Percentiles rank a stretch among this genome's conserved stretches.
These are phyloP conservation scores for Linum tenue DNA, from an alignment of 345 rosid species.

Conservation along the genomic window DNA sequence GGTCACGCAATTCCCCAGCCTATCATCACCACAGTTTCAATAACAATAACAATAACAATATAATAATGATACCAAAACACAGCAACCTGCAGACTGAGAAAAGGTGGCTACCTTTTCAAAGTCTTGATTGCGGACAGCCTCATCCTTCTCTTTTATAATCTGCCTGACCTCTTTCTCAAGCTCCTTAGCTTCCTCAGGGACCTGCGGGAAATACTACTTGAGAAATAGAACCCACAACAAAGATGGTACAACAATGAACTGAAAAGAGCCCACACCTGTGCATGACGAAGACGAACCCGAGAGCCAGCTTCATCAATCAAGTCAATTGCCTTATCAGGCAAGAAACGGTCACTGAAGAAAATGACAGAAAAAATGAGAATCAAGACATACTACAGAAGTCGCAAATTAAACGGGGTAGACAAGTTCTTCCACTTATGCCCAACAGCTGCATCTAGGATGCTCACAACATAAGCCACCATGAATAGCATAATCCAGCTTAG, in stretches of 20 bases:
- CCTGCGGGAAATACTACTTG: conserved; percentile 28
- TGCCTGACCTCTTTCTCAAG: conserved; percentile 92
- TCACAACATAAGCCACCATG: not conserved
- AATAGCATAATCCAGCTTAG: not conserved
- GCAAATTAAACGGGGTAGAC: not conserved
- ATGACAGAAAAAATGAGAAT: not conserved
- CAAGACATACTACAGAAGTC: not conserved
- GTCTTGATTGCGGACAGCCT: conserved; percentile 91
- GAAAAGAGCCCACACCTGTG: conserved; percentile 15
- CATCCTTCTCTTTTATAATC: conserved; percentile 89
- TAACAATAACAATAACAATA: not conserved
- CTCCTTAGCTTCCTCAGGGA: conserved; percentile 97
- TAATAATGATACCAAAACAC: not conserved
- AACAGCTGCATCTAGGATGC: no score
- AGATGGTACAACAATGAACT: not conserved
- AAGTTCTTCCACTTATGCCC: no score
- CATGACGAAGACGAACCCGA: conserved; percentile 46
- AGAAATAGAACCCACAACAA: not conserved
- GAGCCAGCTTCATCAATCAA: conserved; percentile 74
- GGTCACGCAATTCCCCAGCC: conserved; percentile 93
- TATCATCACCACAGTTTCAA: conserved; percentile 4
- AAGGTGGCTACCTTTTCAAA: conserved; percentile 65
- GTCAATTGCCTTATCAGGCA: conserved; percentile 65
- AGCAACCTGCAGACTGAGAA: no score
- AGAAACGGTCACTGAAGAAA: conserved; percentile 47